These are phyloP conservation scores for Penicillium manginii DNA, from an alignment of 495 filamentous ascomycete genomes.

Conservation along the genomic window DNA sequence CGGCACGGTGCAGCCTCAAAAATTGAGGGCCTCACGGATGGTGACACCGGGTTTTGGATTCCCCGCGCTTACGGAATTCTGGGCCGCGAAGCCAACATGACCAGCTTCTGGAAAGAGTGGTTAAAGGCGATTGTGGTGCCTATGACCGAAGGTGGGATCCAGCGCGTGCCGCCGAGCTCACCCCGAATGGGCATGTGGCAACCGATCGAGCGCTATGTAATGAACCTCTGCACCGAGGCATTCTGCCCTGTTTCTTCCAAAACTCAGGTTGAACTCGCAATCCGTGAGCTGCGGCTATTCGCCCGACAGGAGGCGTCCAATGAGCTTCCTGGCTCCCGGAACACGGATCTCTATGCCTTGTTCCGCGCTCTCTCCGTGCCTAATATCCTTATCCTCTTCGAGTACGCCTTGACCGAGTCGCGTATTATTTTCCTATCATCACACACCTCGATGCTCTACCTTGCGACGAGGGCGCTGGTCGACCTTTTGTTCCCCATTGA, in stretches of 20 bases:
- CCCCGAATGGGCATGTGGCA: constrained; percentile 96
- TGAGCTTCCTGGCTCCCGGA: constrained; percentile 90
- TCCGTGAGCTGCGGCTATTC: constrained; percentile 89
- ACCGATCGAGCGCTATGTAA: constrained; percentile 92
- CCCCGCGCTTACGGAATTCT: constrained; percentile 93
- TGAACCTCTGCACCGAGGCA: constrained; percentile 96
- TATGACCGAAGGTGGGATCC: constrained; percentile 85
- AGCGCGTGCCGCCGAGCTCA: constrained; percentile 84
- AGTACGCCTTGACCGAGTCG: constrained; percentile 91
- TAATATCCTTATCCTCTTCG: constrained; percentile 90
- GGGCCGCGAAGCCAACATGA: constrained; percentile 80
- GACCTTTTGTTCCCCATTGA: constrained; percentile 87
- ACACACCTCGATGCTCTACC: constrained; percentile 93
- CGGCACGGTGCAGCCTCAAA: constrained; percentile 93
- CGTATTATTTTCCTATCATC: constrained; percentile 96
- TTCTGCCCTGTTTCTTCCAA: constrained; percentile 88
- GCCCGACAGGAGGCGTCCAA: constrained; percentile 92
- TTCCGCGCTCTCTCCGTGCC: constrained; percentile 87
- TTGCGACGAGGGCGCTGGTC: constrained; percentile 80
- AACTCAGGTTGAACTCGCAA: constrained; percentile 91
- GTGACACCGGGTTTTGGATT: constrained; percentile 96
- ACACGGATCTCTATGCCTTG: constrained; percentile 89
- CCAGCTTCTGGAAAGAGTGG: constrained; percentile 99
- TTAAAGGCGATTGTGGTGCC: constrained; percentile 88
- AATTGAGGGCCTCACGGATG: constrained; percentile 94